Evolutionary conservation across 2,329 filamentous ascomycete species (phyloP), one percentile per base, ranked within the genome.

Genomic region (Penicillium sp.): DNA sequence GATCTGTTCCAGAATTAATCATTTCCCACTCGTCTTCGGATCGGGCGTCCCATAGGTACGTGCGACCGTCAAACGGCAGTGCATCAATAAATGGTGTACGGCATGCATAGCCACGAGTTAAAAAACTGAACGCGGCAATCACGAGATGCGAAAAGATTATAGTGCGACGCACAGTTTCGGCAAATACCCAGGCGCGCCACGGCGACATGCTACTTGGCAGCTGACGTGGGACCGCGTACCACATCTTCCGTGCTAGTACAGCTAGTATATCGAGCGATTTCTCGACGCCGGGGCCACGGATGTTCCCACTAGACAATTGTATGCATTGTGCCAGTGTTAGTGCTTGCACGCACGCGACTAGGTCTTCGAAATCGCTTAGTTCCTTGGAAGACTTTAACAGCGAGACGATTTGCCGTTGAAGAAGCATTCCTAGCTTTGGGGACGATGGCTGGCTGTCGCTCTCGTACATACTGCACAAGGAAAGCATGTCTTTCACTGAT

Each of bases 41-140:
- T 30, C 57, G 56, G 16, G 59, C 47, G 50, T 67, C 64, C 66
- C 66, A 69, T 18, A 69, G 30, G n/a, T 60, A 55, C 1, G 63
- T 67, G 1, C 64, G 65, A 5, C 64, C 40, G 33, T 69, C 66
- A 50, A 69, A 68, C 4, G 66, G 66, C 14, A 68, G 49, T 1
- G 65, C 61, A 35, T 68, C 66, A 7, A 69, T 61, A 16, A 68
- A 69, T 1, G 65, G 67, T 0, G 66, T 68, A 0, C 66, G 65
- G 9, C 61, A 63, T 0, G 66, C 66, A 47, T 63, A 68, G 5
- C 64, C 64, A 14, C 63, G 52, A 35, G 55, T 65, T 3, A 62
- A 56, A 7, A 70, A 59, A 1, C 67, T 67, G 57, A 70, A 72
- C 1, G 66, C 64, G 14, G 66, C 69, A 20, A 62, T 58, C 5